Percentiles rank a stretch among this genome's conserved stretches.
Evolutionary conservation across 2,329 filamentous ascomycete genomes (phyloP).

Genomic region (Mariannaea elegans): DNA sequence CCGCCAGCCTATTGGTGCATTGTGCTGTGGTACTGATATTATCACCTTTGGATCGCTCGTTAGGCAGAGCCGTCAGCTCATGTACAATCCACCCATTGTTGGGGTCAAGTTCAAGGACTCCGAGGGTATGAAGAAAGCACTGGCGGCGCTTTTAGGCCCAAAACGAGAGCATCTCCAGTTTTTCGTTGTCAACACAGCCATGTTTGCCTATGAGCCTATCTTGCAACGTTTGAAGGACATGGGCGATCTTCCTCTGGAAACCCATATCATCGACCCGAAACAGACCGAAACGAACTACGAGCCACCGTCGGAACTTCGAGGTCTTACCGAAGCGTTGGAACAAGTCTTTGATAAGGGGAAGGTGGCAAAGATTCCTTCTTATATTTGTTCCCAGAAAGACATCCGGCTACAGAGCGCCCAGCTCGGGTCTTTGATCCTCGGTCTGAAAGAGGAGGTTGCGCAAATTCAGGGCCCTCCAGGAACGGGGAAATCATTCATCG

Average conservation of each 20-base stretch:
- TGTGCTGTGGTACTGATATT: conserved; percentile 61
- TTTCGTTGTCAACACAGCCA: conserved; percentile 68
- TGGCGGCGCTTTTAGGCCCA: conserved; percentile 53
- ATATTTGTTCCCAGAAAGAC: conserved; percentile 37
- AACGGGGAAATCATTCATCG: conserved; percentile 80
- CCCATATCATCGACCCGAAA: conserved; percentile 56
- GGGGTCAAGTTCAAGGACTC: conserved; percentile 61
- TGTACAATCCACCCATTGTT: conserved; percentile 54
- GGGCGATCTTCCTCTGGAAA: conserved; percentile 62
- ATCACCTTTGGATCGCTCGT: conserved; percentile 69
- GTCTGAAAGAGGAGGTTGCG: conserved; percentile 62
- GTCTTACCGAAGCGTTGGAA: not conserved
- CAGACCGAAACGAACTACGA: conserved; percentile 20
- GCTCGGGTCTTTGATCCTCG: conserved; percentile 61
- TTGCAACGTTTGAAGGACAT: conserved; percentile 66
- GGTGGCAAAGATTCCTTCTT: conserved; percentile 23
- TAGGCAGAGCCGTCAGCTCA: conserved; percentile 58
- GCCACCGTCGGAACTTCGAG: conserved; percentile 5
- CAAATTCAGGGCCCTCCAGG: conserved; percentile 79
- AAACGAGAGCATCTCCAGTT: conserved; percentile 51
- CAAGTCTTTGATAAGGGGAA: not conserved
- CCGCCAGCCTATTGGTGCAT: conserved; percentile 68
- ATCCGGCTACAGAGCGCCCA: conserved; percentile 54
- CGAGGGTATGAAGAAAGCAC: conserved; percentile 53
- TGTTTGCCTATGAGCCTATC: conserved; percentile 76